Conservation (phyloP, 1,139 yeast genomes). For the Nakaseomyces nivariensis region DNA sequence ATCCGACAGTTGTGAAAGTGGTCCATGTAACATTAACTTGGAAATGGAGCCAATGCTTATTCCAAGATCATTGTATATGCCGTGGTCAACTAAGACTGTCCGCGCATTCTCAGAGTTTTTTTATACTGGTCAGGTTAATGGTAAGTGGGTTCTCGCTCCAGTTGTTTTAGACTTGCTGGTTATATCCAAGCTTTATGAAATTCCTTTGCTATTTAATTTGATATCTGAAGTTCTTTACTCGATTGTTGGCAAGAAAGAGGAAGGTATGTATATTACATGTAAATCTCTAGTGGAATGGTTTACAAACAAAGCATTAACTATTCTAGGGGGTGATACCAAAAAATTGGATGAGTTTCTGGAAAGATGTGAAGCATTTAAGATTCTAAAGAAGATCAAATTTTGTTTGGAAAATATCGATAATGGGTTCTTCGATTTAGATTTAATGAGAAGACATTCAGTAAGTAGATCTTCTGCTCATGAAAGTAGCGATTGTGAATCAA, state of each 20-base stretch:
- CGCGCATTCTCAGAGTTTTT: constrained; percentile 61
- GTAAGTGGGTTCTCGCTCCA: constrained; percentile 59
- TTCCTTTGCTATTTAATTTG: constrained; percentile 59
- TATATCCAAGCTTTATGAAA: constrained; percentile 52
- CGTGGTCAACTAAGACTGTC: constrained; percentile 52
- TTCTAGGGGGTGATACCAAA: constrained; percentile 16
- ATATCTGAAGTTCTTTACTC: constrained; percentile 61
- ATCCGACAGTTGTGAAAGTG: constrained; percentile 18
- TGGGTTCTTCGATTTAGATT: constrained; percentile 49
- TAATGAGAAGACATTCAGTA: constrained; percentile 40
- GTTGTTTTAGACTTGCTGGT: constrained; percentile 55
- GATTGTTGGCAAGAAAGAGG: constrained; percentile 56
- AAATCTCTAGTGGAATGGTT: constrained; percentile 19
- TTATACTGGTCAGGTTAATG: constrained; percentile 70
- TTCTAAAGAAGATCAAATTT: constrained; percentile 15
- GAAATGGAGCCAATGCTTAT: constrained; percentile 47
- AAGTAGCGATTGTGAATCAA: constrained; percentile 11
- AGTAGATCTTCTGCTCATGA: constrained; percentile 17
- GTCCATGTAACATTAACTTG: constrained; percentile 8
- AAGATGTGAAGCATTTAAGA: constrained; percentile 15
- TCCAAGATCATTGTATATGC: constrained; percentile 59
- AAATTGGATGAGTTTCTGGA: constrained; percentile 34
- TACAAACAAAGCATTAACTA: constrained; percentile 14
- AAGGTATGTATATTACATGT: constrained; percentile 37
- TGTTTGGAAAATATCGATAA: constrained; percentile 43